Base-by-base conservation (phyloP, 2,329 filamentous ascomycete species). In the Talaromyces sp. region DNA sequence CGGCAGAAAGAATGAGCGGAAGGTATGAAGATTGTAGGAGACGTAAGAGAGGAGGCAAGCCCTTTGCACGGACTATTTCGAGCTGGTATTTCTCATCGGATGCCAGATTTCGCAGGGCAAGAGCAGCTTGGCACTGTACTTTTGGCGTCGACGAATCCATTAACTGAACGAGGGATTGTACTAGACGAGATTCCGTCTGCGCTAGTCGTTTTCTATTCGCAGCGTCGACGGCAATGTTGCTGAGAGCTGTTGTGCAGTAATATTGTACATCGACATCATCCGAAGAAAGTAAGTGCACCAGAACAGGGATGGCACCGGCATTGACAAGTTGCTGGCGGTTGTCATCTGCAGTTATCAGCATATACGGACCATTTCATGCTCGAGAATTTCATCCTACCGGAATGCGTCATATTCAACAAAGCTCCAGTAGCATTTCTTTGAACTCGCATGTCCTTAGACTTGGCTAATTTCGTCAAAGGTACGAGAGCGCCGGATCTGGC, bases 61-160 rank as follows among this genome's bases (percentile, higher is more conserved):
- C 95, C 67, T 90, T 88, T 46, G 92, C 90, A 66, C 92, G 88
- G 42, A 99, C 95, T 69, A 99, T 98, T 73, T 99, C 95, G 56
- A 99, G 86, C 78, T 99, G 95, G 73, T 99, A 99, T 75, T 97
- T 96, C 76, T 99, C 95, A 74, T 99, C 95, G 14, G 95, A 99
- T 4, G 95, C 95, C 58, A 99, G 83, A 73, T 99, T 99, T 71
- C 95, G 87, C 58, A 99, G 86, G 28, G 95, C 95, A 48, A 99
- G 82, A 23, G 95, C 95, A 60, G 95, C 95, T 80, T 99, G 95
- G 74, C 95, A 98, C 77, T 99, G 95, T 11, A 99, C 95, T 77
- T 98, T 99, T 55, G 93, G 92, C 1, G 93, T 97, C 18, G 92
- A 93, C 0, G 93, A 97, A 74, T 97, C 93, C 93, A 98, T 99